A percentile compares a stretch with the other conserved stretches of the same genome.
Evolutionary conservation across 352 stramenopile species (phyloP).

Genomic region (Phytophthora boehmeriae): DNA sequence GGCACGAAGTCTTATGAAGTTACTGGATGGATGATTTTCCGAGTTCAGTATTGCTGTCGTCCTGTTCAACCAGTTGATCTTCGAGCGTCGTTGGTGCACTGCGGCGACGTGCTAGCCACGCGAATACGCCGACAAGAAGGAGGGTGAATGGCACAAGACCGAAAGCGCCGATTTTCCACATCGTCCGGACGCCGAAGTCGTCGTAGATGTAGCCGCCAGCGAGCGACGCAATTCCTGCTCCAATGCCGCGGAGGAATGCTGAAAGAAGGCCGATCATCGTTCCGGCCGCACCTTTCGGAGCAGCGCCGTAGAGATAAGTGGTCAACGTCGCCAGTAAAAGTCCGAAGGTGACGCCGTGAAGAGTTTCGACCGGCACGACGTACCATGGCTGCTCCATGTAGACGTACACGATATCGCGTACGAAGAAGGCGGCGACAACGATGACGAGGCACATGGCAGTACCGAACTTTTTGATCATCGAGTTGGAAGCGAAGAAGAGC

Average conservation of each 20-base stretch:
- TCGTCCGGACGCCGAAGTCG: constrained; percentile 40
- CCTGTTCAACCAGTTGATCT: neutral
- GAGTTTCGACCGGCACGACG: constrained; percentile 52
- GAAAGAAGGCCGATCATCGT: constrained; percentile 60
- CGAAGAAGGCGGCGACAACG: constrained; percentile 45
- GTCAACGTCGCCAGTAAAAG: constrained; percentile 47
- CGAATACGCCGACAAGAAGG: constrained; percentile 12
- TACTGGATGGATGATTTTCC: too few species aligned
- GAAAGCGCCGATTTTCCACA: constrained; percentile 52
- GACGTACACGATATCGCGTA: constrained; percentile 50
- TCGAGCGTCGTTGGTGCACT: neutral
- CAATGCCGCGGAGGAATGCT: constrained; percentile 54
- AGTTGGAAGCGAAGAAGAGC: constrained; percentile 54
- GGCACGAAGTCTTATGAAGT: too few species aligned
- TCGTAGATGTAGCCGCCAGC: constrained; percentile 61
- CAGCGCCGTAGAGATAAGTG: constrained; percentile 51
- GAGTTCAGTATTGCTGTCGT: neutral
- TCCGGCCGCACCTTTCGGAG: constrained; percentile 39
- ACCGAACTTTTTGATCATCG: constrained; percentile 45
- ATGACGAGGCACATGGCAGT: constrained; percentile 45
- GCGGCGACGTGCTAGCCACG: neutral
- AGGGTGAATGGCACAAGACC: constrained; percentile 28
- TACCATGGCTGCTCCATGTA: constrained; percentile 56
- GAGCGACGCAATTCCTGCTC: constrained; percentile 44
- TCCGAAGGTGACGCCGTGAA: constrained; percentile 56